Conservation (phyloP, 2,329 filamentous ascomycete species). For the Talaromyces sp. region DNA sequence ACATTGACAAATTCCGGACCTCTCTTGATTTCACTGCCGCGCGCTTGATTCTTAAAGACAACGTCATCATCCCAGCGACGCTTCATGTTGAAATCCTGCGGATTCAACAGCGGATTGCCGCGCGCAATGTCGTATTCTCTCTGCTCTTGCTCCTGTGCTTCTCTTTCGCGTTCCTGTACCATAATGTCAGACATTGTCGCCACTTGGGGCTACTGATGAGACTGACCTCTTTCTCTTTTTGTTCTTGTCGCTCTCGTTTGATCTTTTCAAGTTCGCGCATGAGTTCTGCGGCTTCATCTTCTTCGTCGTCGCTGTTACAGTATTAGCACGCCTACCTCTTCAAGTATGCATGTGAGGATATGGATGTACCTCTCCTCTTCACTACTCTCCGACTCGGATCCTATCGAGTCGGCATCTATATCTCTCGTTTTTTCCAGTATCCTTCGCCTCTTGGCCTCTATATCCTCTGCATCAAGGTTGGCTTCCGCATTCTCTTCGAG, state of each 20-base stretch:
- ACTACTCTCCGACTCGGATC: constrained; percentile 57
- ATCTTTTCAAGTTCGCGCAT: constrained; percentile 94
- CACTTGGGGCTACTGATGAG: background rate
- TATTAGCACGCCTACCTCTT: constrained; percentile 24
- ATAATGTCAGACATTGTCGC: constrained; percentile 13
- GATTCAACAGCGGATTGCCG: constrained; percentile 87
- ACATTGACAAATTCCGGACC: constrained; percentile 98
- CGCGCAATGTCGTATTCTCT: constrained; percentile 84
- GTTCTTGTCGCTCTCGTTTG: constrained; percentile 76
- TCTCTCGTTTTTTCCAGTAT: constrained; percentile 85
- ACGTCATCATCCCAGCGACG: constrained; percentile 93
- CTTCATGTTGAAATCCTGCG: constrained; percentile 85
- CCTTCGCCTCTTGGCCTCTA: constrained; percentile 76
- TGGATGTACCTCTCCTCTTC: constrained; percentile 56
- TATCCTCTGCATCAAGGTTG: constrained; percentile 57
- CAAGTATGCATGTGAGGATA: background rate
- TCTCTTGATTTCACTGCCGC: constrained; percentile 86
- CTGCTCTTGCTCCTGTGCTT: constrained; percentile 76
- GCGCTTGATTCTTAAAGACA: constrained; percentile 97
- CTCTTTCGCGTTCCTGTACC: constrained; percentile 68
- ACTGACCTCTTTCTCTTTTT: constrained; percentile 67
- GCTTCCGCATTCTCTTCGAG: constrained; percentile 51
- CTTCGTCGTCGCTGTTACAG: constrained; percentile 60
- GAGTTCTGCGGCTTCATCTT: constrained; percentile 82
- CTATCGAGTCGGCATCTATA: constrained; percentile 77